A percentile compares a stretch with the other conserved stretches of the same genome.
Conservation (phyloP, 164 flowering plant species). For the Amborella trichopoda region DNA sequence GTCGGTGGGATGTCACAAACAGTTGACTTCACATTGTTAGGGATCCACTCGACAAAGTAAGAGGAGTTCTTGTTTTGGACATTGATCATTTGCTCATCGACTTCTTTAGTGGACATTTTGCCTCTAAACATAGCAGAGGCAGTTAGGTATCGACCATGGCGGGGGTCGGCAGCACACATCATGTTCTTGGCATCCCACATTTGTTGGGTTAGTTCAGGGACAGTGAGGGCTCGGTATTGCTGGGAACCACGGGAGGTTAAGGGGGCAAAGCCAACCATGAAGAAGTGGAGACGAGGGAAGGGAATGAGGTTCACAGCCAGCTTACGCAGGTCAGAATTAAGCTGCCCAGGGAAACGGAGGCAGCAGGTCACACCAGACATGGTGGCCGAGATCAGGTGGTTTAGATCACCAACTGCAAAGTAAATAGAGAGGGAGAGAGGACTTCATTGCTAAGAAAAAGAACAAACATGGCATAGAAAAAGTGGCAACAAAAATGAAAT, state of each 20-base stretch:
- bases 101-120: conserved; percentile 66
- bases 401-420: conserved; percentile 60
- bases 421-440: not conserved
- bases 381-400: conserved; percentile 63
- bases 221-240: conserved; percentile 50
- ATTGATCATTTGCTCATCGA: conserved; percentile 68
- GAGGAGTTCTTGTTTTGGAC: conserved; percentile 83
- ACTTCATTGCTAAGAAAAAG: not conserved
- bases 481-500: not conserved
- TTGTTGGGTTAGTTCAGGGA: conserved; percentile 61
- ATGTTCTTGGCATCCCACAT: conserved; percentile 77
- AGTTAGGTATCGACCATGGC: conserved; percentile 54
- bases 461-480: not conserved
- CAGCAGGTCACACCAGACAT: conserved; percentile 81
- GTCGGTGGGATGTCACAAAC: conserved; percentile 72
- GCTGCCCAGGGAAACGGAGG: conserved; percentile 61
- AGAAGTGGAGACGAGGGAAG: conserved; percentile 72
- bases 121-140: conserved; percentile 69
- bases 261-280: conserved; percentile 76
- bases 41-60: conserved; percentile 80
- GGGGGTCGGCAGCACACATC: conserved; percentile 72
- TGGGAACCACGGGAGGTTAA: conserved; percentile 63
- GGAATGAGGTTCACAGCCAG: conserved; percentile 71
- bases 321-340: conserved; percentile 63
- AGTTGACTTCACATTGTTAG: conserved; percentile 68